Evolutionary conservation across 176 grass and related monocot genomes (phyloP), one percentile per base, ranked within the genome.

Genomic region (Oryza glumipatula): DNA sequence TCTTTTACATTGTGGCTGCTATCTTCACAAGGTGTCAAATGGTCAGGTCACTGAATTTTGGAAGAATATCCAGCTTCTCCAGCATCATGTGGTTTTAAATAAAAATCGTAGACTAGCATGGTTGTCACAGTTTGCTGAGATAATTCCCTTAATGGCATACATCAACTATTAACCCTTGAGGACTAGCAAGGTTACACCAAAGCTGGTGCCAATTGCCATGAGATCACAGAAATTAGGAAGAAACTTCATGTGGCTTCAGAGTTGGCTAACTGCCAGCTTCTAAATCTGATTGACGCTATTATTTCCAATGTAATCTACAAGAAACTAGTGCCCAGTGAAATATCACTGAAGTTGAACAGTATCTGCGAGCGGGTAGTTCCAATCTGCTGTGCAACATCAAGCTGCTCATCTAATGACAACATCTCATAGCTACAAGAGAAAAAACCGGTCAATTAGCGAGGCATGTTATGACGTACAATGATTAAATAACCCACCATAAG

Each of bases 311-410:
- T 23, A 36, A 11, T 51, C 93, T 80, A 98, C 70, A 95, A 76
- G 85, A 98, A 95, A 86, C 95, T 95, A 24, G 91, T 98, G 7
- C 93, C 91, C 11, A 95, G 73, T 19, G 89, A 95, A 74, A 95
- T 82, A 86, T 98, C 95, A 72, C 74, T 90, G 43, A 98, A 93
- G 72, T 93, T 95, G 33, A 87, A 93, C 79, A 95, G 91, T 88
- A 98, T 94, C 68, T 95, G 96, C 0, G 89, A 78, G 12, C 96
- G 91, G 10, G 93, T 98, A 10, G 91, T 95, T 56, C 88, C 91
- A 85, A 92, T 94, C 76, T 95, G 91, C 23, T 90, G 87, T 7
- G 96, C 93, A 74, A 95, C 92, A n/a, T 98, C 96, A n/a, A 92
- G 75, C 80, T 98, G 93, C 67, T 98, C 91, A 64, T 90, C 93